A percentile compares a stretch with the other conserved stretches of the same genome.
These are phyloP conservation scores for Akanthomyces lecanii DNA, from an alignment of 2,329 filamentous ascomycete species.

Conservation along the genomic window DNA sequence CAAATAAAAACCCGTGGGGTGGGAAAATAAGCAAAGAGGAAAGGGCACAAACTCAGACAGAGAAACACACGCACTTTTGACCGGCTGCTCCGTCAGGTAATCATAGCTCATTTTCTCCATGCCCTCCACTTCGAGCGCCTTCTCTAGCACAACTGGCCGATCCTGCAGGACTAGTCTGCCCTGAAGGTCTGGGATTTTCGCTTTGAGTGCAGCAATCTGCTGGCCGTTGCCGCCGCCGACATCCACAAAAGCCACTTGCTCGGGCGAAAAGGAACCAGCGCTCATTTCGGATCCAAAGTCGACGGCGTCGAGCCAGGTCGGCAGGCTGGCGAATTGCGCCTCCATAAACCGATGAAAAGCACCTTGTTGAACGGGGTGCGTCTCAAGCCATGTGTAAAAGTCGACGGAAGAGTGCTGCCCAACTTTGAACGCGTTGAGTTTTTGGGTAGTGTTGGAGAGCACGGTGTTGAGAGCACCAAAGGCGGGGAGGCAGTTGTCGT, in stretches of 20 bases:
- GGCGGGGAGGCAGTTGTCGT: slow-evolving; percentile 20
- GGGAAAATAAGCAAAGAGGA: not conserved
- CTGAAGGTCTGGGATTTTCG: slow-evolving; percentile 13
- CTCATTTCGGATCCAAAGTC: slow-evolving; percentile 22
- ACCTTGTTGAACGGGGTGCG: slow-evolving; percentile 20
- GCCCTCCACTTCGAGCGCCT: slow-evolving; percentile 18
- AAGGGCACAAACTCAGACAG: not conserved
- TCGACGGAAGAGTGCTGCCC: slow-evolving; percentile 18
- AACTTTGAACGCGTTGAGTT: slow-evolving; percentile 21
- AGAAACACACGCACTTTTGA: slow-evolving; percentile 21
- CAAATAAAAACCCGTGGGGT: too few relatives aligned
- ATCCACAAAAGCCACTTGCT: slow-evolving; percentile 21
- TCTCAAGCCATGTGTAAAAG: slow-evolving; percentile 22
- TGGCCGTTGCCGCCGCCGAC: slow-evolving; percentile 22
- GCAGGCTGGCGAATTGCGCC: slow-evolving; percentile 22
- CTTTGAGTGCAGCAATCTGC: slow-evolving; percentile 20
- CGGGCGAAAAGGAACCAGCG: not conserved
- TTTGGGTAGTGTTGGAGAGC: slow-evolving; percentile 7
- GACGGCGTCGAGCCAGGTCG: slow-evolving; percentile 24
- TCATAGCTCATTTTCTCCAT: slow-evolving; percentile 26
- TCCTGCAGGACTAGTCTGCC: slow-evolving; percentile 25
- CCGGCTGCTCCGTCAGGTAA: slow-evolving; percentile 23
- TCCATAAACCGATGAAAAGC: slow-evolving; percentile 28
- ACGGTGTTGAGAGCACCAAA: slow-evolving; percentile 19
- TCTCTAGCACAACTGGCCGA: slow-evolving; percentile 20